Percentiles rank a stretch among this genome's conserved stretches.
phyloP scores from a whole-genome alignment of 495 filamentous ascomycete genomes.

The Annulohypoxylon nitens region DNA sequence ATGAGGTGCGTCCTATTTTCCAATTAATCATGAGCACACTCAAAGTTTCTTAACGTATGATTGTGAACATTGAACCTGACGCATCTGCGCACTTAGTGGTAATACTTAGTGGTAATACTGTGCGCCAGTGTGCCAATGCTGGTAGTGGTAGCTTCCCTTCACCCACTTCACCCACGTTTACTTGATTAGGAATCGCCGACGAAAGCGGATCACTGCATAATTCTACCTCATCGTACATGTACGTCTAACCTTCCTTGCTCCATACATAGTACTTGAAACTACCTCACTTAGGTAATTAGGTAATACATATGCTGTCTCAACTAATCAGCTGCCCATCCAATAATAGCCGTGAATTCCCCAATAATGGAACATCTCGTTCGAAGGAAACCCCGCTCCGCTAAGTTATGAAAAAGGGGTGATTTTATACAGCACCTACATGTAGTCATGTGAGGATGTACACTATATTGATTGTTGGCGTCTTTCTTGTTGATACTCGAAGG shows the following conservation, averaged over 20 bases:
- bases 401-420: not conserved
- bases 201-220: constrained; percentile 13
- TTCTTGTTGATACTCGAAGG: not conserved
- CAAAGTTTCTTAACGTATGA: constrained; percentile 36
- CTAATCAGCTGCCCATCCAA: not conserved
- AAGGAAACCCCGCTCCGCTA: not conserved
- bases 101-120: not conserved
- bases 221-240: constrained; percentile 11
- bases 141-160: constrained; percentile 8
- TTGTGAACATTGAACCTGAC: constrained; percentile 25
- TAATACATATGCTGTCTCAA: constrained; percentile 11
- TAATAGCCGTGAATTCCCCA: not conserved
- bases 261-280: constrained; percentile 8
- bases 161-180: not conserved
- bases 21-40: constrained; percentile 32
- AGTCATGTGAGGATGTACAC: not conserved
- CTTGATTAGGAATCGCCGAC: constrained; percentile 21
- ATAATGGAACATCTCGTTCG: not conserved
- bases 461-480: not conserved
- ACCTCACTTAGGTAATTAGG: constrained; percentile 17
- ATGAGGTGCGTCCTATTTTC: constrained; percentile 21
- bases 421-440: not conserved
- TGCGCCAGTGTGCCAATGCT: too few species aligned
- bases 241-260: constrained; percentile 1
- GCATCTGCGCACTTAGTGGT: not conserved